These are phyloP conservation scores for Lizonia empirigonia DNA, from an alignment of 2,329 filamentous ascomycete genomes.

Conservation along the genomic window DNA sequence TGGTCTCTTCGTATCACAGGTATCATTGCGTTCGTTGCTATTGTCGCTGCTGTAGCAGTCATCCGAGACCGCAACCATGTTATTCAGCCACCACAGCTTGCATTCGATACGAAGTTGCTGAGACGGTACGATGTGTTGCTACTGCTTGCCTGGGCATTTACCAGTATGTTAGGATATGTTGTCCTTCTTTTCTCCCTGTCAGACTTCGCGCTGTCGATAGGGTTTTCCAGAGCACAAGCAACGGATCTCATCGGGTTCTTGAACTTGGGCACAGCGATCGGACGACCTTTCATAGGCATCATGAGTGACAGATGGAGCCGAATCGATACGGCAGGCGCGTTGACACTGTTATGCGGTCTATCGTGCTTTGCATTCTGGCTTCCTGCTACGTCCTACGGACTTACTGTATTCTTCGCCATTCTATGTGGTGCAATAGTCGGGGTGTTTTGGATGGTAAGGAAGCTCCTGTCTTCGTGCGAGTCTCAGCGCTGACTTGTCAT, in stretches of 20 bases:
- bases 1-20: conserved; percentile 72
- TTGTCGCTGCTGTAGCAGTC: conserved; percentile 66
- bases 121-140: conserved; percentile 45
- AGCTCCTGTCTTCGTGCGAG: too few relatives aligned
- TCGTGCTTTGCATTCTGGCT: conserved; percentile 56
- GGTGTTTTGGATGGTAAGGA: conserved; percentile 57
- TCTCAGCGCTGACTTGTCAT: conserved; percentile 5
- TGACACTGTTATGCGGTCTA: conserved; percentile 49
- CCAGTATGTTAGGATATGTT: conserved; percentile 57
- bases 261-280: conserved; percentile 56
- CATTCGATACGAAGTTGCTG: conserved; percentile 39
- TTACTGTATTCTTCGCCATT: conserved; percentile 53
- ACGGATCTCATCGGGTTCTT: conserved; percentile 51
- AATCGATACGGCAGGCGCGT: conserved; percentile 49
- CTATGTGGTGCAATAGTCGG: conserved; percentile 54
- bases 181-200: conserved; percentile 55
- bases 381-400: conserved; percentile 50
- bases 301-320: conserved; percentile 54
- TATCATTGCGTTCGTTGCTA: conserved; percentile 67
- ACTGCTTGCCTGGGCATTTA: conserved; percentile 52
- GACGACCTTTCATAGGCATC: conserved; percentile 54
- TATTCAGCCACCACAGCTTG: conserved; percentile 67
- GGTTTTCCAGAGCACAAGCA: conserved; percentile 49
- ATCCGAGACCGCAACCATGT: conserved; percentile 74
- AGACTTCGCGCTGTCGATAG: conserved; percentile 54